phyloP scores from a whole-genome alignment of 495 filamentous ascomycete species.

The Penicilliopsis zonata region DNA sequence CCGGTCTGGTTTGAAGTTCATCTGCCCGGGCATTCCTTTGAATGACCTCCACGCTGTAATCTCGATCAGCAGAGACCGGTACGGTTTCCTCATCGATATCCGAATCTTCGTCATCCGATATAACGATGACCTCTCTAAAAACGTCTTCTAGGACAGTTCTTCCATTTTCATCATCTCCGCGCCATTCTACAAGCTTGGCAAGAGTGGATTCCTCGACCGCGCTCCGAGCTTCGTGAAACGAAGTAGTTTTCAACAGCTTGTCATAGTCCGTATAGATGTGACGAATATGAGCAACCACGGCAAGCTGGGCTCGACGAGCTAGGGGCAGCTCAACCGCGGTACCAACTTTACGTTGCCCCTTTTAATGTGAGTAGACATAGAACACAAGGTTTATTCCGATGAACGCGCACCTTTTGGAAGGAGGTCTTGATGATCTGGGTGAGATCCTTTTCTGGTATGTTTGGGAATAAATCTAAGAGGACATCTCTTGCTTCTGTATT shows the following conservation, averaged over 20 bases:
- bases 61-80: slow-evolving; percentile 10
- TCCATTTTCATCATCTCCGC: slow-evolving; percentile 71
- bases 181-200: slow-evolving; percentile 71
- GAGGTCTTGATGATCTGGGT: slow-evolving; percentile 64
- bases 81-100: slow-evolving; percentile 34
- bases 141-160: slow-evolving; percentile 67
- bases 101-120: slow-evolving; percentile 67
- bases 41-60: slow-evolving; percentile 26
- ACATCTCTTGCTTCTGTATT: slow-evolving; percentile 61
- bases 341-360: slow-evolving; percentile 54
- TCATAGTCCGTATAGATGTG: slow-evolving; percentile 85
- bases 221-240: slow-evolving; percentile 57
- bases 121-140: slow-evolving; percentile 68
- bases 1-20: slow-evolving; percentile 20
- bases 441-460: slow-evolving; percentile 71
- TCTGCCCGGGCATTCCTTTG: slow-evolving; percentile 22
- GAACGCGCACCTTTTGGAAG: slow-evolving; percentile 67
- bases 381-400: slow-evolving; percentile 4
- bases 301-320: slow-evolving; percentile 66
- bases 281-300: slow-evolving; percentile 75
- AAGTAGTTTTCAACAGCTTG: slow-evolving; percentile 49
- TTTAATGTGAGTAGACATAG: no score
- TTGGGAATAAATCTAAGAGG: slow-evolving; percentile 73
- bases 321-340: slow-evolving; percentile 52
- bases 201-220: slow-evolving; percentile 59